A percentile compares a stretch with the other conserved stretches of the same genome.
phyloP scores from a whole-genome alignment of 2,329 filamentous ascomycete species.

The Colletotrichum euphorbiae region DNA sequence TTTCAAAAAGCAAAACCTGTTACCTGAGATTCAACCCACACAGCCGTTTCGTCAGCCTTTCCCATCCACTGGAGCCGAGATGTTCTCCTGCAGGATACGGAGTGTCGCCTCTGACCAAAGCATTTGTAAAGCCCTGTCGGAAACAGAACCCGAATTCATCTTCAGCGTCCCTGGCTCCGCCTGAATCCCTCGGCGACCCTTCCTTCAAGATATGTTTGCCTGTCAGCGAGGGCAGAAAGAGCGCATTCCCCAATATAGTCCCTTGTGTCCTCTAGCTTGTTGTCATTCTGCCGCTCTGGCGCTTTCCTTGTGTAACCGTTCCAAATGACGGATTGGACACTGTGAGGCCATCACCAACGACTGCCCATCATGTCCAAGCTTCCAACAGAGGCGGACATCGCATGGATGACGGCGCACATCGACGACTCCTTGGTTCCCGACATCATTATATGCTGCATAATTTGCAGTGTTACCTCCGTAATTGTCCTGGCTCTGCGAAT shows the following conservation, averaged over 20 bases:
- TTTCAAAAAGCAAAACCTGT: not conserved
- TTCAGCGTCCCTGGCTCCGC: no score
- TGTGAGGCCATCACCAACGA: not conserved
- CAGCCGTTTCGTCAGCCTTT: not conserved
- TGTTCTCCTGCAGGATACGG: no score
- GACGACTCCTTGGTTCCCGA: constrained; percentile 26
- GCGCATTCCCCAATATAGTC: no score
- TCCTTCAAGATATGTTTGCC: no score
- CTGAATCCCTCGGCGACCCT: no score
- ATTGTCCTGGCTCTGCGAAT: constrained; percentile 18
- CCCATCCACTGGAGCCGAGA: not conserved
- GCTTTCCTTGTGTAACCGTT: not conserved
- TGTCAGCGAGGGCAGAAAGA: no score
- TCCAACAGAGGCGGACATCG: constrained; percentile 20
- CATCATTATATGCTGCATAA: constrained; percentile 29
- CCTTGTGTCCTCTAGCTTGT: no score
- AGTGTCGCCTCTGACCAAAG: no score
- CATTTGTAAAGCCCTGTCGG: no score
- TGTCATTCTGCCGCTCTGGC: no score
- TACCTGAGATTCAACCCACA: not conserved
- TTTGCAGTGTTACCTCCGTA: constrained; percentile 15
- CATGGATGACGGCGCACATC: constrained; percentile 34
- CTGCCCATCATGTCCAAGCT: constrained; percentile 9
- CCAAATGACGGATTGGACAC: not conserved
- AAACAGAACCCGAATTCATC: no score